Percentiles rank a stretch among this genome's conserved stretches.
These are phyloP conservation scores for Edaphochlamys debaryana DNA, from an alignment of 139 green algal genomes.

Conservation along the genomic window DNA sequence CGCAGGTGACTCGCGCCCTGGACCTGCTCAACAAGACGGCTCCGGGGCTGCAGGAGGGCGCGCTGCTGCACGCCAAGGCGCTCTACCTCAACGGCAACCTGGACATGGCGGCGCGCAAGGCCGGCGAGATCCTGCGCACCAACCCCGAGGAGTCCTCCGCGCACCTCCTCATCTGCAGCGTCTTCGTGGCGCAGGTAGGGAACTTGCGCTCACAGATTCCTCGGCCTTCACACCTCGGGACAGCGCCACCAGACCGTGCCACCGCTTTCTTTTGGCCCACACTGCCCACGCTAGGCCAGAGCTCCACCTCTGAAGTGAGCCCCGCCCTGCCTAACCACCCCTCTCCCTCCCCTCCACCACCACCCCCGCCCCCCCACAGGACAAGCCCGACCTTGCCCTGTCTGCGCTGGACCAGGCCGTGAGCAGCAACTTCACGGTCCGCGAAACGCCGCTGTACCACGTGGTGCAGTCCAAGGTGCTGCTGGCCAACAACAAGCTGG, in stretches of 20 bases:
- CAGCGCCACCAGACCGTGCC: neutral
- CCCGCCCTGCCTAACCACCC: too few species aligned
- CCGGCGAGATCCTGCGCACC: slow-evolving; percentile 59
- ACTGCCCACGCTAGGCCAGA: too few species aligned
- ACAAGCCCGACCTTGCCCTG: slow-evolving; percentile 61
- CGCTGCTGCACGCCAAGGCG: slow-evolving; percentile 64
- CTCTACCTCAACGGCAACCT: slow-evolving; percentile 70
- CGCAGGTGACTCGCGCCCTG: slow-evolving; percentile 37
- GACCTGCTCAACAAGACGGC: slow-evolving; percentile 48
- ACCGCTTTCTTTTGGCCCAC: neutral
- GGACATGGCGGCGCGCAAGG: slow-evolving; percentile 67
- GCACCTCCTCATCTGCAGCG: slow-evolving; percentile 71
- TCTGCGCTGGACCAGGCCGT: slow-evolving; percentile 68
- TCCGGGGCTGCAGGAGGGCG: slow-evolving; percentile 19
- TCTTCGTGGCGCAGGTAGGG: slow-evolving; percentile 66
- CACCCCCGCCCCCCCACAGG: neutral
- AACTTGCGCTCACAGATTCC: too few species aligned
- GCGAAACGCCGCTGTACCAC: slow-evolving; percentile 73
- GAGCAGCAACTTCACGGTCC: slow-evolving; percentile 64
- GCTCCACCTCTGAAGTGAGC: too few species aligned
- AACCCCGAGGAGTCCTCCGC: slow-evolving; percentile 56
- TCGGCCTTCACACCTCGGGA: too few species aligned
- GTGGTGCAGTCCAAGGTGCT: slow-evolving; percentile 70
- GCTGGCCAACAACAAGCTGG: slow-evolving; percentile 55
- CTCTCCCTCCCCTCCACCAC: too few species aligned